These are phyloP conservation scores for Irpex lacteus DNA, from an alignment of 1,284 basidiomycete genomes.

Conservation along the genomic window DNA sequence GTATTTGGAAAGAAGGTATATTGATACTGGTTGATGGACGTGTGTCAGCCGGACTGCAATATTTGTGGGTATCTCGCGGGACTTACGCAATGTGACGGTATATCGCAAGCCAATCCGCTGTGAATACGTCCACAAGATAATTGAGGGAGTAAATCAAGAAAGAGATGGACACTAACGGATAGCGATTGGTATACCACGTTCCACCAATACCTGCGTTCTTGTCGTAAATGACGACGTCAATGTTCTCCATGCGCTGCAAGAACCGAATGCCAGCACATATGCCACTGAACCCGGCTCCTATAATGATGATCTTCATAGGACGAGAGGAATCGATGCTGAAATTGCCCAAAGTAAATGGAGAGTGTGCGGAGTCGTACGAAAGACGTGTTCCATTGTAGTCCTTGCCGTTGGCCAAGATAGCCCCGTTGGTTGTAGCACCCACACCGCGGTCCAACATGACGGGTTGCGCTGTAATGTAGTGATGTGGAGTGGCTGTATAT, in stretches of 20 bases:
- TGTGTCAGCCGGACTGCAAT: not conserved
- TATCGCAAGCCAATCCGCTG: slow-evolving; percentile 51
- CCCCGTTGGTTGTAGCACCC: not conserved
- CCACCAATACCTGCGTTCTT: slow-evolving; percentile 54
- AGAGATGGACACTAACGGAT: slow-evolving; percentile 23
- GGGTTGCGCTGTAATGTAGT: not conserved
- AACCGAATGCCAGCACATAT: slow-evolving; percentile 56
- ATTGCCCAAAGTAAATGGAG: slow-evolving; percentile 12
- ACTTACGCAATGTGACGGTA: slow-evolving; percentile 21
- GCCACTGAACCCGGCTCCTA: slow-evolving; percentile 53
- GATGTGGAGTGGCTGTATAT: no score
- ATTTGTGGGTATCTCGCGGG: not conserved
- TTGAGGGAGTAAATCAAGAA: not conserved
- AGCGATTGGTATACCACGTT: slow-evolving; percentile 44
- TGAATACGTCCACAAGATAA: not conserved
- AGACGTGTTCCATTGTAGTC: not conserved
- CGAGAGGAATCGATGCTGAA: slow-evolving; percentile 43
- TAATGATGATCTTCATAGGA: slow-evolving; percentile 45
- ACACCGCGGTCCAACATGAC: not conserved
- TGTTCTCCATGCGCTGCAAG: slow-evolving; percentile 47
- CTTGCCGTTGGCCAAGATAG: not conserved
- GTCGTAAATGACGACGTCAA: slow-evolving; percentile 54
- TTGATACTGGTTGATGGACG: slow-evolving; percentile 41
- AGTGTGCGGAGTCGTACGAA: not conserved
- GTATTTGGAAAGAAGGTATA: slow-evolving; percentile 53